These are phyloP conservation scores for Fusarium marasasianum DNA, from an alignment of 2,329 filamentous ascomycete species.

Conservation along the genomic window DNA sequence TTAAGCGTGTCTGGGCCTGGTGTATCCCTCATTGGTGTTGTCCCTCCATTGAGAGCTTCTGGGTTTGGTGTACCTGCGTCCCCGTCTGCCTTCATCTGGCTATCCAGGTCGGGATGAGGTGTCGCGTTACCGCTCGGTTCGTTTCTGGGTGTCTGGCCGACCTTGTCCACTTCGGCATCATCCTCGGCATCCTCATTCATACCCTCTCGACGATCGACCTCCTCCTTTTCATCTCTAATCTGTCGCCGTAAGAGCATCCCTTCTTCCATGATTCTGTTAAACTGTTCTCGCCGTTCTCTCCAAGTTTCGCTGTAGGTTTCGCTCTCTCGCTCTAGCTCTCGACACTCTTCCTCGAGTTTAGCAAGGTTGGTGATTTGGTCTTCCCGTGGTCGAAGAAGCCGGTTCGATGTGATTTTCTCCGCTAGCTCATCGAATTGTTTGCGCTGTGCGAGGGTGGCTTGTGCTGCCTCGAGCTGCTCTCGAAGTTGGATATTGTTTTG, in stretches of 20 bases:
- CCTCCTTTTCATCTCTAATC: conserved; percentile 95
- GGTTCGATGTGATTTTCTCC: conserved; percentile 85
- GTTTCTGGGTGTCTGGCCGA: conserved; percentile 60
- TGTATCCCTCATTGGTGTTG: conserved; percentile 48
- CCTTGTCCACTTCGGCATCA: conserved; percentile 57
- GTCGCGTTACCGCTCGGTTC: conserved; percentile 63
- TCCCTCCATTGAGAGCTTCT: conserved; percentile 42
- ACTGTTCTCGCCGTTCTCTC: conserved; percentile 85
- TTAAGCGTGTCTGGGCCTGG: conserved; percentile 44
- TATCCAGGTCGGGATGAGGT: conserved; percentile 57
- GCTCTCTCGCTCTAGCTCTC: conserved; percentile 85
- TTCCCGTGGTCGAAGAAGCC: conserved; percentile 81
- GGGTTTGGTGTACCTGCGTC: conserved; percentile 43
- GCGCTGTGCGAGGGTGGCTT: conserved; percentile 77
- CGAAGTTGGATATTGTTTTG: conserved; percentile 78
- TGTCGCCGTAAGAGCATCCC: conserved; percentile 85
- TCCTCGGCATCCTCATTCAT: conserved; percentile 77
- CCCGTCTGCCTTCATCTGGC: conserved; percentile 42
- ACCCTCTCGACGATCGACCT: conserved; percentile 86
- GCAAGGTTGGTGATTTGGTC: conserved; percentile 81
- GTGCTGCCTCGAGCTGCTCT: conserved; percentile 79
- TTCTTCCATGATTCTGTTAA: conserved; percentile 88
- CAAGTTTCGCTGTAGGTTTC: conserved; percentile 83
- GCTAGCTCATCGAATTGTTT: conserved; percentile 90
- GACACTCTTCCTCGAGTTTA: conserved; percentile 89